phyloP scores from a whole-genome alignment of 1,139 yeast genomes.

The Hyphopichia wangnamkhiaoensis region DNA sequence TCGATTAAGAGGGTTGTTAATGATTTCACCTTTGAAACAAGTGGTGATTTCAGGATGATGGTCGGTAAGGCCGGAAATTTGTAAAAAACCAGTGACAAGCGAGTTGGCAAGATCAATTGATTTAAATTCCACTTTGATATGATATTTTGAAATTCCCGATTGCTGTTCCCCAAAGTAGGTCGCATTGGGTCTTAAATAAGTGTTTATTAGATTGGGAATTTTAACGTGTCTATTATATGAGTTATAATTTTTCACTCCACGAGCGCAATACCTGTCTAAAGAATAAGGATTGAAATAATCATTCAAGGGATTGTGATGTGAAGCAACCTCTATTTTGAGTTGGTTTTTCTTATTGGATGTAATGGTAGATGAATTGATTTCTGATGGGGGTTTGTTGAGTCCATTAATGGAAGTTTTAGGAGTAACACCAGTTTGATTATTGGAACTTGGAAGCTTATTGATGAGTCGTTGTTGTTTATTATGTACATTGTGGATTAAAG shows the following conservation, averaged over 20 bases:
- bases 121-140: constrained; percentile 70
- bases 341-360: background rate
- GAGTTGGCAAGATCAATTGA: constrained; percentile 65
- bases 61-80: constrained; percentile 78
- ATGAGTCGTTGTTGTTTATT: no score
- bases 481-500: no score
- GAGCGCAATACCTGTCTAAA: no score
- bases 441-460: no score
- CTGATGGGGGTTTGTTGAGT: background rate
- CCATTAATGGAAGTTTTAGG: background rate
- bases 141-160: constrained; percentile 67
- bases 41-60: constrained; percentile 79
- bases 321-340: background rate
- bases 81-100: constrained; percentile 72
- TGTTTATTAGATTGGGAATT: constrained; percentile 23
- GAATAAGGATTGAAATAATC: background rate
- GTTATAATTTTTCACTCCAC: no score
- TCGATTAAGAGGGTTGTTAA: constrained; percentile 52
- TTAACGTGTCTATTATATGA: constrained; percentile 1
- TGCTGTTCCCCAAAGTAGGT: constrained; percentile 70
- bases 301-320: background rate
- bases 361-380: no score
- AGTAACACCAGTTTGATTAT: no score
- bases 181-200: constrained; percentile 63
- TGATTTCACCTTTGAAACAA: constrained; percentile 83